Base-by-base conservation (phyloP, 23 red algal genomes). In the Chondrus crispus region DNA sequence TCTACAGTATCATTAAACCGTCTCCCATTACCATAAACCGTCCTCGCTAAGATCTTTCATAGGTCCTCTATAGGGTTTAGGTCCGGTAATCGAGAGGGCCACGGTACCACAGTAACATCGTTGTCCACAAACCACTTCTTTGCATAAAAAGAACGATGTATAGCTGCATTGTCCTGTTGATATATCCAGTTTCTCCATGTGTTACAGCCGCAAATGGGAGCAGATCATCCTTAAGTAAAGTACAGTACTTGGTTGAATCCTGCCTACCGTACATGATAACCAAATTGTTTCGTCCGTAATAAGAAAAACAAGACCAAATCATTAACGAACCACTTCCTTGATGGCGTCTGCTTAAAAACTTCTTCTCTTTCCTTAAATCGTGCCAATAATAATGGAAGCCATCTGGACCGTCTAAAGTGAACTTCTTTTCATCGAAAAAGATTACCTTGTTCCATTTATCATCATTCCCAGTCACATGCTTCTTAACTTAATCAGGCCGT, bases 401-500 rank as follows among this genome's bases (percentile, higher is more conserved):
- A 76, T 76, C 71, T 37, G 71, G 71, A 40, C 71, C 71, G 39
- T 40, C 71, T 38, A 76, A 46, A 76, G 5, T 76, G 5, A 76
- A 43, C 43, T 48, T 76, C 5, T 76, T 76, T 76, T 48, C 37
- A 48, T 76, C 71, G 43, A 38, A 48, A 64, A 64, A 55, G 26
- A 64, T 32, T 4, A 64, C 14, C 58, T 5, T 64, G 24, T 32
- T n/a, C 6, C 58, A 64, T 30, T 64, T 30, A 4, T 64, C 58
- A 64, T 64, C 58, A 30, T 32, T 19, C 58, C 35, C 35, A 30
- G 6, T 32, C 26, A 64, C 58, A 8, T 8, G 26, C 35, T 64
- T 9, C 58, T 64, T 64, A n/a, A 32, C 14, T 32, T 32, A 64
- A 64, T 64, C 58, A 30, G 35, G 4, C 58, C 58, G 35, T 30